phyloP scores from a whole-genome alignment of 108 stramenopile species.

The Fistulifera pelliculosa region DNA sequence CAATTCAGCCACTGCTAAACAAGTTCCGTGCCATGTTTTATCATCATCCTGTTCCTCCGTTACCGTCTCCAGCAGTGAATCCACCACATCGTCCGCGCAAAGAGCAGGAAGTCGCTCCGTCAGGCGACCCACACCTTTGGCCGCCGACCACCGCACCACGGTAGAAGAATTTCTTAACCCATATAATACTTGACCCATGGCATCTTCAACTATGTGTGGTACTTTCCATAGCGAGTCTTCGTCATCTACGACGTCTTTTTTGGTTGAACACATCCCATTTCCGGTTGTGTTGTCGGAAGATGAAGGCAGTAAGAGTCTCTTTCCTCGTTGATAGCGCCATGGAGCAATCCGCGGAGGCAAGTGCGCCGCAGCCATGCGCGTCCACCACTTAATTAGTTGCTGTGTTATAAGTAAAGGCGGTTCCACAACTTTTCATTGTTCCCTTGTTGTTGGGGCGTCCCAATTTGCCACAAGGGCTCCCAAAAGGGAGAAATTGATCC shows the following conservation, averaged over 20 bases:
- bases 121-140: constrained; percentile 95
- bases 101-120: constrained; percentile 84
- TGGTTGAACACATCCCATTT: not conserved
- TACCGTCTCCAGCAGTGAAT: constrained; percentile 72
- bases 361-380: constrained; percentile 78
- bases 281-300: constrained; percentile 18
- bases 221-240: constrained; percentile 33
- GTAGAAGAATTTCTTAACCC: constrained; percentile 80
- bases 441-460: constrained; percentile 22
- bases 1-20: constrained; percentile 92
- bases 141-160: constrained; percentile 97
- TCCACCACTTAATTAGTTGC: constrained; percentile 87
- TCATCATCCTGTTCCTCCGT: constrained; percentile 69
- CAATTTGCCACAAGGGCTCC: constrained; percentile 38
- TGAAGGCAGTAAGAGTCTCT: constrained; percentile 77
- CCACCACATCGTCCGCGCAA: constrained; percentile 94
- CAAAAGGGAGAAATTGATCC: constrained; percentile 30
- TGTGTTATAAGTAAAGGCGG: constrained; percentile 69
- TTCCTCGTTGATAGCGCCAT: constrained; percentile 94
- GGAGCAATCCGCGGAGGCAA: constrained; percentile 85
- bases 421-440: no score
- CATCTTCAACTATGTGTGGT: constrained; percentile 93
- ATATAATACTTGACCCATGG: constrained; percentile 81
- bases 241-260: not conserved
- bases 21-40: constrained; percentile 94